Percentiles rank a stretch among this genome's conserved stretches.
Conservation (phyloP, 2,329 filamentous ascomycete species). For the Coniochaeta ligniaria region DNA sequence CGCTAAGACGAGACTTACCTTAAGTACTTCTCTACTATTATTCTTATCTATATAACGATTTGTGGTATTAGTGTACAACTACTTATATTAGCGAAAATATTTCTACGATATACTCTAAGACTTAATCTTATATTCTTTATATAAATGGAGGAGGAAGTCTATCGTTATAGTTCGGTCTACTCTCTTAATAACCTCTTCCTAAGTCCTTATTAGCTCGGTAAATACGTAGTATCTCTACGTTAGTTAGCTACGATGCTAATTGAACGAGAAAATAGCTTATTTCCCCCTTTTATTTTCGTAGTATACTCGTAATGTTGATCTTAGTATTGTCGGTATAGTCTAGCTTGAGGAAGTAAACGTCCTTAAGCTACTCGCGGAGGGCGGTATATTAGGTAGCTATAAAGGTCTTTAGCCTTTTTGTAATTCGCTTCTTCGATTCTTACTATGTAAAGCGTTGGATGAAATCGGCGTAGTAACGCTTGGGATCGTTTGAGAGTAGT, state of each 20-base stretch:
- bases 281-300: conserved; percentile 15
- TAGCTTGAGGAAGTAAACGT: conserved; percentile 11
- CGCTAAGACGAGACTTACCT: too few species aligned
- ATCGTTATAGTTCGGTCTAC: conserved; percentile 8
- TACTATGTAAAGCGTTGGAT: conserved; percentile 7
- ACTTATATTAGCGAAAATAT: conserved; percentile 9
- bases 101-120: conserved; percentile 5
- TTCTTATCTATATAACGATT: conserved; percentile 6
- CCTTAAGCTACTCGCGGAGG: conserved; percentile 11
- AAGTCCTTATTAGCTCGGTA: conserved; percentile 5
- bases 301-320: conserved; percentile 12
- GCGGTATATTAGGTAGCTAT: conserved; percentile 8
- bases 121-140: conserved; percentile 9
- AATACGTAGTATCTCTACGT: conserved; percentile 9
- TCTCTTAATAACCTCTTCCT: conserved; percentile 6
- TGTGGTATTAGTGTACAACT: conserved; percentile 7
- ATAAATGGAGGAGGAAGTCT: conserved; percentile 10
- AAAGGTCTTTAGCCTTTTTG: conserved; percentile 6
- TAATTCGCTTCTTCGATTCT: conserved; percentile 6
- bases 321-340: conserved; percentile 13
- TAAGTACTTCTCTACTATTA: conserved; percentile 7
- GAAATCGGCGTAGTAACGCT: conserved; percentile 5
- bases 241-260: conserved; percentile 4
- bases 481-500: background rate
- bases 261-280: conserved; percentile 3